Evolutionary conservation across 495 filamentous ascomycete species (phyloP), one percentile per base, ranked within the genome.

Genomic region (Chaetomidium leptoderma): DNA sequence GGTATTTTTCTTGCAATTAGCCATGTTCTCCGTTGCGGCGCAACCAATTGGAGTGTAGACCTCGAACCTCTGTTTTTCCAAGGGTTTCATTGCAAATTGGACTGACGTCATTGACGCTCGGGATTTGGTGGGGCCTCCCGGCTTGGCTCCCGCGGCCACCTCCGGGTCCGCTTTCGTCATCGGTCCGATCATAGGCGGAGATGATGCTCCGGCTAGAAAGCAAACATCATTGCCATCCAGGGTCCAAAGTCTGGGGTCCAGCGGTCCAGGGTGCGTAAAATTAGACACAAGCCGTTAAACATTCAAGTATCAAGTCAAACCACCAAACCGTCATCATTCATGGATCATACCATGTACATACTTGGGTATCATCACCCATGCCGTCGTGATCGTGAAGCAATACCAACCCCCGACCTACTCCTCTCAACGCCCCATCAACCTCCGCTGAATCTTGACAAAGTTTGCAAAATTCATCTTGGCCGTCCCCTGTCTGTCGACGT

Each of bases 401-500:
- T 8, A 33, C 27, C n/a, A 14, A 2, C 45, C 24, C 30, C 36
- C 5, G 21, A 33, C 23, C 6, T 21, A 17, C 17, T 1, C 23
- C 11, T 13, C 30, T 44, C 24, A 58, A 8, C 37, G 45, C 42
- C 37, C 63, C 36, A 65, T 61, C 29, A 76, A 35, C 17, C 70
- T 57, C 59, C 72, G 70, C 64, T 76, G 72, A 50, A 81, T 76
- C 11, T 61, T 63, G 24, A 79, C 73, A 56, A 86, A 72, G 29
- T 72, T 76, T 9, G 59, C 66, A 63, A 89, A 79, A 63, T 87
- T 80, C 61, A 86, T 74, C 67, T 77, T 75, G 39, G 71, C 76
- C 56, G 86, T 80, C 36, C 84, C 72, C 60, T 76, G 65, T 24
- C 66, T 55, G 27, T 66, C 70, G 16, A 98, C 91, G 65, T 91